These are phyloP conservation scores for Samsoniella hepiali DNA, from an alignment of 2,329 filamentous ascomycete species.

Conservation along the genomic window DNA sequence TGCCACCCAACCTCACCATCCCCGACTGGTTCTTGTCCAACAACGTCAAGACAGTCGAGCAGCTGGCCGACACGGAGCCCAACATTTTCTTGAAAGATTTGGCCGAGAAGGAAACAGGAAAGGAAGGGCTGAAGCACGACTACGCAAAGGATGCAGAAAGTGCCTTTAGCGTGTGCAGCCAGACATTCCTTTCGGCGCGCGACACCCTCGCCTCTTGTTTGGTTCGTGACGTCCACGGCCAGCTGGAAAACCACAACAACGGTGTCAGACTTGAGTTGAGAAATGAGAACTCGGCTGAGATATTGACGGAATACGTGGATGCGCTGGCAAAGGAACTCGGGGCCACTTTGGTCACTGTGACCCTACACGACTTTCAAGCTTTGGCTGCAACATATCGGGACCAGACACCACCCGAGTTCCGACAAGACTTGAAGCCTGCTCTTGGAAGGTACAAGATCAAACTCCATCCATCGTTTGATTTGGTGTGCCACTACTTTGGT, in stretches of 20 bases:
- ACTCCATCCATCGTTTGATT: neutral
- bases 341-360: neutral
- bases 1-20: neutral
- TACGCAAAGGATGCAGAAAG: neutral
- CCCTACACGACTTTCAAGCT: neutral
- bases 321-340: conserved; percentile 4
- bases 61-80: neutral
- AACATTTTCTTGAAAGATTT: neutral
- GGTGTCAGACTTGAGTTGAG: neutral
- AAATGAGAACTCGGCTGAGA: neutral
- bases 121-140: too few species aligned
- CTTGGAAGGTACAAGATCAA: neutral
- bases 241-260: neutral
- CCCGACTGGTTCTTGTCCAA: conserved; percentile 1
- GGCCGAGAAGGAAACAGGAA: neutral
- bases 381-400: neutral
- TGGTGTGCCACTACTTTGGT: neutral
- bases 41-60: neutral
- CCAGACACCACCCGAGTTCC: neutral
- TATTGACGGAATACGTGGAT: neutral
- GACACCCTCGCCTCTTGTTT: neutral
- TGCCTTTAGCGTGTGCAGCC: neutral
- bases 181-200: neutral
- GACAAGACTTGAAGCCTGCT: too few species aligned
- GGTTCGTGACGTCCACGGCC: neutral